Evolutionary conservation across 345 rosid genomes (phyloP), one percentile per base, ranked within the genome.

Genomic region (Linum trigynum): DNA sequence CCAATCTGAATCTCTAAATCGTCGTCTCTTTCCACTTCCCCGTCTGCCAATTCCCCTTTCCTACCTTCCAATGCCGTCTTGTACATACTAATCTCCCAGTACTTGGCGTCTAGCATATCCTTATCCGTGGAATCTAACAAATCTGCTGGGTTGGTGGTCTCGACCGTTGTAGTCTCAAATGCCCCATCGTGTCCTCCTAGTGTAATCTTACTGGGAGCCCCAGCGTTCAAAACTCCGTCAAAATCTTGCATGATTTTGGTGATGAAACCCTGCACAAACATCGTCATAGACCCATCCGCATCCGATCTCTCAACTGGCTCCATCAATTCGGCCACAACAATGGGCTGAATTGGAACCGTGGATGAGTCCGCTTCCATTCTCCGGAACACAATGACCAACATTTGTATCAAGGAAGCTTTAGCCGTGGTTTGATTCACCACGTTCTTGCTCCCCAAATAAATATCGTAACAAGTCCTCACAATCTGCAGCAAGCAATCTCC

Each of bases 41-140:
- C 97, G 41, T 87, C 97, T 2, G 85, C 90, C 74, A 94, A 81
- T 72, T 94, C 99, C 39, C 99, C 99, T 80, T 94, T 94, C 71
- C 99, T 82, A 70, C 96, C 99, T 78, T 94, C 99, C 69, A 94
- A 79, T 1, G 99, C 99, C 0, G 97, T 86, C 81, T 94, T 94
- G 55, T 94, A 94, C 97, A 94, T 91, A 73, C 99, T 94, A 72
- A 94, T 91, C 90, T 94, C 99, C 99, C 99, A 94, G 78, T 94
- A 94, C 79, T 94, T 94, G 36, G 99, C 99, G 75, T 94, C 99
- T 76, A 94, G 70, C 99, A 91, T 91, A 66, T 91, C 97, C 84
- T 88, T 91, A 67, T 88, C 97, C 0, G 92, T 84, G 7, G 92
- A 86, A 70, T 86, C 92, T 68, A 86, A 68, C 77, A 86, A 76